Conservation (phyloP, 192 early-diverging fungal species). For the Rhizophagus prolifer region DNA sequence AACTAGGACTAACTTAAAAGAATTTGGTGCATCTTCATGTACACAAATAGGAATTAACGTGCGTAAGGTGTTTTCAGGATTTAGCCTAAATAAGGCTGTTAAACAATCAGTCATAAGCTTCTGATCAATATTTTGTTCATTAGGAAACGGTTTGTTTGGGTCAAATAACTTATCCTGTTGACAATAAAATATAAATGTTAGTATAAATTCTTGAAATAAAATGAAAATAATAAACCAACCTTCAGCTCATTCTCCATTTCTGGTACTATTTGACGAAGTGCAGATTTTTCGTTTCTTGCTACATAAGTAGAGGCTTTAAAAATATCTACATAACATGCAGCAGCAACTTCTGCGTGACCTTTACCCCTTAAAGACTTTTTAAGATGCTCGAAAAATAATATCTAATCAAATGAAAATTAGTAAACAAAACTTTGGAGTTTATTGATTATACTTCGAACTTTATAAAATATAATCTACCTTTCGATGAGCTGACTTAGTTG, state of each 20-base stretch:
- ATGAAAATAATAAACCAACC: conserved; percentile 33
- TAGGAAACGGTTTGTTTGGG: conserved; percentile 43
- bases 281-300: conserved; percentile 58
- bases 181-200: neutral
- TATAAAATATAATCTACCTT: neutral
- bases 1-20: conserved; percentile 80
- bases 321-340: conserved; percentile 73
- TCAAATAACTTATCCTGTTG: conserved; percentile 67
- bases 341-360: conserved; percentile 63
- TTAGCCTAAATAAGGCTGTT: conserved; percentile 72
- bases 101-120: conserved; percentile 73
- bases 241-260: conserved; percentile 77
- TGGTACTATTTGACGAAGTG: conserved; percentile 64
- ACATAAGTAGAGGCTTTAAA: conserved; percentile 73
- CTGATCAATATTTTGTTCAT: conserved; percentile 69
- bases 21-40: conserved; percentile 64
- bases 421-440: neutral
- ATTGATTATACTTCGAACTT: neutral
- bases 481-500: neutral
- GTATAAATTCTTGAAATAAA: conserved; percentile 3
- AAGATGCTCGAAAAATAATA: conserved; percentile 52
- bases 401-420: conserved; percentile 29
- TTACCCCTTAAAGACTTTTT: conserved; percentile 53
- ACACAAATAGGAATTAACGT: conserved; percentile 70
- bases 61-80: conserved; percentile 69